phyloP scores from a whole-genome alignment of 495 filamentous ascomycete species.

The Aspergillus sclerotiicarbonarius region DNA sequence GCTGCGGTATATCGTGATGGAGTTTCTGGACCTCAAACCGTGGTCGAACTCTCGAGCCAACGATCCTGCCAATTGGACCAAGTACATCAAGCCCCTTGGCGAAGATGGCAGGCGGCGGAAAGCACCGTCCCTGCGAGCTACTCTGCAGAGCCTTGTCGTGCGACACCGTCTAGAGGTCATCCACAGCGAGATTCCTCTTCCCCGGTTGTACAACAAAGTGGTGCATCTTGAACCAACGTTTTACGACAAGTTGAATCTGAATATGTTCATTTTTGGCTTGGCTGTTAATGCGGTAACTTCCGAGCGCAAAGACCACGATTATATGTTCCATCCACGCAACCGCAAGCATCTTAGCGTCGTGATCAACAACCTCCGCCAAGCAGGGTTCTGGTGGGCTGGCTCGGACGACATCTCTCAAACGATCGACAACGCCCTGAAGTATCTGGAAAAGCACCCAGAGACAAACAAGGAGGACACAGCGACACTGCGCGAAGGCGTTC shows the following conservation, averaged over 20 bases:
- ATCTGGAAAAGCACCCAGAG: constrained; percentile 54
- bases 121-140: constrained; percentile 61
- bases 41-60: constrained; percentile 60
- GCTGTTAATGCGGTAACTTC: constrained; percentile 89
- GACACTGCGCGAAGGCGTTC: constrained; percentile 60
- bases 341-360: constrained; percentile 59
- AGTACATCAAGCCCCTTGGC: constrained; percentile 68
- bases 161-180: constrained; percentile 74
- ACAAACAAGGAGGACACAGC: constrained; percentile 54
- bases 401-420: constrained; percentile 64
- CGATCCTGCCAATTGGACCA: constrained; percentile 63
- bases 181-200: constrained; percentile 60
- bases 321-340: constrained; percentile 80
- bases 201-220: constrained; percentile 66
- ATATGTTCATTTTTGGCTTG: constrained; percentile 78
- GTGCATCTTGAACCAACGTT: constrained; percentile 76
- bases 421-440: constrained; percentile 60
- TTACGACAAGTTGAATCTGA: constrained; percentile 79
- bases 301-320: constrained; percentile 77
- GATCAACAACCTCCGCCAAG: constrained; percentile 76
- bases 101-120: constrained; percentile 54
- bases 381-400: constrained; percentile 89
- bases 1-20: constrained; percentile 65
- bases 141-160: constrained; percentile 74
- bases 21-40: constrained; percentile 73